A percentile compares a stretch with the other conserved stretches of the same genome.
Evolutionary conservation across 2,329 filamentous ascomycete species (phyloP).

Genomic region (Phaeoacremonium minimum): DNA sequence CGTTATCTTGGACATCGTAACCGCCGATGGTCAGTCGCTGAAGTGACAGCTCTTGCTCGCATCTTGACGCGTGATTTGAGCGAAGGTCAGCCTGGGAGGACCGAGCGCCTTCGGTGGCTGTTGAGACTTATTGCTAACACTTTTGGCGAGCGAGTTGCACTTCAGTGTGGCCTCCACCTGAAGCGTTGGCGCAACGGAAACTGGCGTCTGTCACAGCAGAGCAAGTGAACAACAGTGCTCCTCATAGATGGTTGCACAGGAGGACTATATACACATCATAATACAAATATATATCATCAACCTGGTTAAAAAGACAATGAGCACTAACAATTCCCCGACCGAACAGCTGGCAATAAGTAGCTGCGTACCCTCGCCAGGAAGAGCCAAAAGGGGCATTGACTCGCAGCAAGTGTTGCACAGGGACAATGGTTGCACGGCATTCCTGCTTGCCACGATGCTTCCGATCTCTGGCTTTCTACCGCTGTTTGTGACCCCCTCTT

Average conservation of each 20-base stretch:
- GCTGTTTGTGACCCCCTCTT: no score
- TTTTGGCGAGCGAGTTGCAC: constrained; percentile 14
- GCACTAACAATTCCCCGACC: no score
- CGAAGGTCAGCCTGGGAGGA: constrained; percentile 24
- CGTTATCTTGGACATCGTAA: constrained; percentile 18
- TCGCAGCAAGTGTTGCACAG: constrained; percentile 1
- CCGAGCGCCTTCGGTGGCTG: constrained; percentile 28
- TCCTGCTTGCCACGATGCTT: constrained; percentile 6
- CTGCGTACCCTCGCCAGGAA: no score
- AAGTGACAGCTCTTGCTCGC: constrained; percentile 23
- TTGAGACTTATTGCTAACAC: constrained; percentile 22
- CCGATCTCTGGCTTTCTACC: constrained; percentile 3
- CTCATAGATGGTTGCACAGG: constrained; percentile 1
- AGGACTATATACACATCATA: background rate
- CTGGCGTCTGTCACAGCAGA: background rate
- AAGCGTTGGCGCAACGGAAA: constrained; percentile 17
- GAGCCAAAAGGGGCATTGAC: no score
- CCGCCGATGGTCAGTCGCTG: constrained; percentile 12
- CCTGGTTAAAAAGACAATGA: no score
- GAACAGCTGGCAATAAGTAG: no score
- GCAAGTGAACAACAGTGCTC: no score
- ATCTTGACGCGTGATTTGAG: constrained; percentile 29
- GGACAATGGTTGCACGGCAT: constrained; percentile 6
- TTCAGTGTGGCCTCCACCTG: constrained; percentile 13
- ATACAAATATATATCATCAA: no score